These are phyloP conservation scores for Paramecium biaurelia DNA, from an alignment of 73 alveolate genomes.

Conservation along the genomic window DNA sequence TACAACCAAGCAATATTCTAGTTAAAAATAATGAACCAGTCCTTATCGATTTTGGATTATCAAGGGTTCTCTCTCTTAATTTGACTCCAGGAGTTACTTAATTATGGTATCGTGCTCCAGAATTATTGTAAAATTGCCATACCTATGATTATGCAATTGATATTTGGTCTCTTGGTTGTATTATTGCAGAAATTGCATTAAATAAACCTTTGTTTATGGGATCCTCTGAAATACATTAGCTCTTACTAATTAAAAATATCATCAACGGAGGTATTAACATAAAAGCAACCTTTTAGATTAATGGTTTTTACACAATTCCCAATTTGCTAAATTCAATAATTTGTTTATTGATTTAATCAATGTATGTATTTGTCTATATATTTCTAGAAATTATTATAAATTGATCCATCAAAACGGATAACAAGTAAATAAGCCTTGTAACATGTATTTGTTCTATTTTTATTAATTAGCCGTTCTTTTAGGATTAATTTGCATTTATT, in stretches of 20 bases:
- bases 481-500: constrained; percentile 4
- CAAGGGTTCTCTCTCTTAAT: neutral
- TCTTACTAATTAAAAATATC: neutral
- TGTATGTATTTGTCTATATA: neutral
- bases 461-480: constrained; percentile 1
- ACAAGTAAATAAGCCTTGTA: neutral
- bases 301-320: neutral
- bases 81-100: neutral
- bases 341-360: neutral
- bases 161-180: constrained; percentile 86
- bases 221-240: constrained; percentile 23
- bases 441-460: neutral
- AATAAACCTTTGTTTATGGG: constrained; percentile 58
- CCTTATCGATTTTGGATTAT: neutral
- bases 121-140: constrained; percentile 68
- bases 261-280: neutral
- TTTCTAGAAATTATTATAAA: neutral
- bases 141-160: constrained; percentile 76
- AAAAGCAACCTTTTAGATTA: neutral
- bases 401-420: neutral
- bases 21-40: neutral
- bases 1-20: neutral
- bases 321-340: neutral
- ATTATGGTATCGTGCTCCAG: constrained; percentile 81
- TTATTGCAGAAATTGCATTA: constrained; percentile 59